A percentile compares a stretch with the other conserved stretches of the same genome.
Evolutionary conservation across 345 rosid genomes (phyloP).

Genomic region (Camelina hispida): DNA sequence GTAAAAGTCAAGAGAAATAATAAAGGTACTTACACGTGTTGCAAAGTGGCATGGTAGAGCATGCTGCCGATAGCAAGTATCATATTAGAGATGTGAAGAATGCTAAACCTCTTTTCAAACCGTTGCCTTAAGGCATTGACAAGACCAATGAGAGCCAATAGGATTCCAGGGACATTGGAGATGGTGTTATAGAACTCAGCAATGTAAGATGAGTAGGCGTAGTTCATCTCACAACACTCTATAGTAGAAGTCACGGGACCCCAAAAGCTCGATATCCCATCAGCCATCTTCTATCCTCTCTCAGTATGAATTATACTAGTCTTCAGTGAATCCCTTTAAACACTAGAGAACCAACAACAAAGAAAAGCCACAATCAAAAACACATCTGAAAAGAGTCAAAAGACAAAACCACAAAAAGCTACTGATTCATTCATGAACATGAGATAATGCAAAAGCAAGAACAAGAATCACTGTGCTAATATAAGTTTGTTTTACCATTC

Average conservation of each 20-base stretch:
- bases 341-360: conserved; percentile 8
- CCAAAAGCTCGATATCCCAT: conserved; percentile 83
- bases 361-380: neutral
- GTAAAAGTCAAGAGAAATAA: neutral
- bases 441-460: neutral
- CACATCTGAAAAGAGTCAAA: no score
- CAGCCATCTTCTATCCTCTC: conserved; percentile 63
- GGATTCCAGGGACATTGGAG: conserved; percentile 76
- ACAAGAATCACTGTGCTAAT: neutral
- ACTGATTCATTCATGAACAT: neutral
- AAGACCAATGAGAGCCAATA: conserved; percentile 85
- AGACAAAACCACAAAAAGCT: conserved; percentile 2
- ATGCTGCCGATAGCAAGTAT: conserved; percentile 91
- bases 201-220: conserved; percentile 69
- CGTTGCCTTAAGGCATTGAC: conserved; percentile 82
- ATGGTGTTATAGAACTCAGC: conserved; percentile 92
- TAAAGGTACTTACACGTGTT: conserved; percentile 62
- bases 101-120: conserved; percentile 92
- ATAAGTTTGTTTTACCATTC: neutral
- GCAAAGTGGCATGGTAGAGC: conserved; percentile 87
- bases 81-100: conserved; percentile 92
- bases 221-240: conserved; percentile 92
- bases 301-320: conserved; percentile 7
- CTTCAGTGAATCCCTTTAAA: conserved; percentile 5
- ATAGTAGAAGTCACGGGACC: conserved; percentile 86